Base-by-base conservation (phyloP, 148 eudicot genomes). In the Chenopodium album region DNA sequence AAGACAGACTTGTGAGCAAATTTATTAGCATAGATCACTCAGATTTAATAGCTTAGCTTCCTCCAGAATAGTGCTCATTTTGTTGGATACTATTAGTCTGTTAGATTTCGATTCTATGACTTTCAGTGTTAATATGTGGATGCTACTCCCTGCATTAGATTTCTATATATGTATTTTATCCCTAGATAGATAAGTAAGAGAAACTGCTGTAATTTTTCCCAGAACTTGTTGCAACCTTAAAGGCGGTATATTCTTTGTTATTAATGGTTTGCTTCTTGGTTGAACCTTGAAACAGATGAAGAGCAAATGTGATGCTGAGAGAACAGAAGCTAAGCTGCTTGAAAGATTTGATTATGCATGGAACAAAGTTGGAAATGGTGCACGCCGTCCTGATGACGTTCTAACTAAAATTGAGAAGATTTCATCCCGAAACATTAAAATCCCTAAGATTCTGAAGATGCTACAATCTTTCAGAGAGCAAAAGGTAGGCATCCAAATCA, bases 311-410 rank as follows among this genome's bases (percentile, higher is more conserved):
- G 91, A 92, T 47, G 98, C 98, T 52, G 93, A 90, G 87, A 87
- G 80, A 70, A 90, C 90, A 78, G 98, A 95, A 91, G 85, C 89
- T 71, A 79, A 85, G 83, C 89, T 93, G 81, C 94, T 95, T 44
- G 86, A 79, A 79, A 84, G 68, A 23, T 93, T 95, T 76, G 94
- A 95, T 82, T 95, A 95, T 84, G 98, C 98, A 32, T 95, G 99
- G 99, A 95, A 95, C 86, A 92, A 89, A 89, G 91, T 87, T 32
- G 87, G 88, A 56, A 95, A 95, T 81, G 89, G 92, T 26, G 73
- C 79, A 74, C 93, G 97, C 37, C 99, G 99, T 56, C 92, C 86
- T 34, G 71, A 82, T 69, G 97, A 92, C 78, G 85, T 91, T 66
- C 78, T 78, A 75, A 71, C 48, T 44, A 92, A 87, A 74, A 84